phyloP scores from a whole-genome alignment of 106 monocot genomes.

The Platanthera zijinensis region DNA sequence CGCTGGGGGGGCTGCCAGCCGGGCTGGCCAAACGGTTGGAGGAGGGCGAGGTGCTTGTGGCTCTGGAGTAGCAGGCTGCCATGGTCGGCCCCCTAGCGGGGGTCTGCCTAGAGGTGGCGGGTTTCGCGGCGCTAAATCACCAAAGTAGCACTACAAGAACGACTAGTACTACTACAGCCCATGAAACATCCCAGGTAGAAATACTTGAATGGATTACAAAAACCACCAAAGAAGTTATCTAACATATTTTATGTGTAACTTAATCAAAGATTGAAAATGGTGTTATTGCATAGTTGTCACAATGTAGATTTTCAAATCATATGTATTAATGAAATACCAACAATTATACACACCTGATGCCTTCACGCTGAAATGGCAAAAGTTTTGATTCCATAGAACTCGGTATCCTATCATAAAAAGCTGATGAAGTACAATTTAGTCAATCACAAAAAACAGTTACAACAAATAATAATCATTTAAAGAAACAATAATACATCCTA shows the following conservation, averaged over 20 bases:
- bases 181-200: background rate
- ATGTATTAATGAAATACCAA: slow-evolving; percentile 4
- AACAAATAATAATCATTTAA: too few relatives aligned
- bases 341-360: slow-evolving; percentile 60
- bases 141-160: background rate
- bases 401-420: slow-evolving; percentile 77
- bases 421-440: slow-evolving; percentile 31
- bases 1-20: too few relatives aligned
- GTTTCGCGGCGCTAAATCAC: too few relatives aligned
- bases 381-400: slow-evolving; percentile 69
- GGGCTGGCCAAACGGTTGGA: too few relatives aligned
- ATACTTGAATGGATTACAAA: background rate
- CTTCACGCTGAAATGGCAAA: slow-evolving; percentile 92
- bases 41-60: too few relatives aligned
- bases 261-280: background rate
- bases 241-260: background rate
- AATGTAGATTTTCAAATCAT: background rate
- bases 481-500: background rate
- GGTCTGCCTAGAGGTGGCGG: too few relatives aligned
- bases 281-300: background rate
- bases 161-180: background rate
- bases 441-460: slow-evolving; percentile 3
- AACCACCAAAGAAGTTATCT: background rate
- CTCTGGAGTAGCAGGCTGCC: too few relatives aligned
- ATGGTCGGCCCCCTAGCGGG: too few relatives aligned